These are phyloP conservation scores for Chlamydomonas reinhardtii DNA, from an alignment of 163 green algal species.

Conservation along the genomic window DNA sequence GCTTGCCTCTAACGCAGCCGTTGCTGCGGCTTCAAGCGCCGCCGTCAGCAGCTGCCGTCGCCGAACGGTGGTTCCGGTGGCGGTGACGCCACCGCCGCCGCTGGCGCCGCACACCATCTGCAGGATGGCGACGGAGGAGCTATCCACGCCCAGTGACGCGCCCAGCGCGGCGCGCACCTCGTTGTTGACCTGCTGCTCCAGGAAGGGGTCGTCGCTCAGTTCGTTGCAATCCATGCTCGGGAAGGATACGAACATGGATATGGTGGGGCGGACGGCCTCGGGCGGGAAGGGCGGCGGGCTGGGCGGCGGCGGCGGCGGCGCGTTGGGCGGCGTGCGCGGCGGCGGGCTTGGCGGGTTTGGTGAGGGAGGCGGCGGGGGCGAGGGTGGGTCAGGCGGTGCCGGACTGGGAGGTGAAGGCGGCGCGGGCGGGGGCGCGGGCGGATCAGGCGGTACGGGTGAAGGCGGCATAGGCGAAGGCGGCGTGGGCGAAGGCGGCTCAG, in stretches of 20 bases:
- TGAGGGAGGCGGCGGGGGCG: neutral
- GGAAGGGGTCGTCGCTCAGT: slow-evolving; percentile 1
- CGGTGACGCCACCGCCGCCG: neutral
- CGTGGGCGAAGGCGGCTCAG: neutral
- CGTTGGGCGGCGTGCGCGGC: neutral
- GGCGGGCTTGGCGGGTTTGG: neutral
- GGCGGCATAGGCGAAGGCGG: neutral
- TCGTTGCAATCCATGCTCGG: neutral
- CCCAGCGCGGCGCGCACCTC: slow-evolving; percentile 5
- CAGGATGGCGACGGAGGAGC: neutral
- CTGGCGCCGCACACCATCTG: neutral
- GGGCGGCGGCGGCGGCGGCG: neutral
- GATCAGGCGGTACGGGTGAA: neutral
- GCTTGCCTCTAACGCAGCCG: neutral
- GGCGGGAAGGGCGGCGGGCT: neutral
- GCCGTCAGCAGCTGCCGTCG: neutral
- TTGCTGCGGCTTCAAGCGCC: neutral
- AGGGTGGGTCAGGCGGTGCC: neutral
- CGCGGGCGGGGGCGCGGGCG: neutral
- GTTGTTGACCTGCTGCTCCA: slow-evolving; percentile 18
- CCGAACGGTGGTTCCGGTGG: neutral
- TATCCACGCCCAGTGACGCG: neutral
- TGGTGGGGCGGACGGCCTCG: neutral
- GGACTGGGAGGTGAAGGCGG: neutral
- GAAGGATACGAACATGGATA: neutral